Evolutionary conservation across 129 eudicot species (phyloP).

Genomic region (Helianthus annuus): DNA sequence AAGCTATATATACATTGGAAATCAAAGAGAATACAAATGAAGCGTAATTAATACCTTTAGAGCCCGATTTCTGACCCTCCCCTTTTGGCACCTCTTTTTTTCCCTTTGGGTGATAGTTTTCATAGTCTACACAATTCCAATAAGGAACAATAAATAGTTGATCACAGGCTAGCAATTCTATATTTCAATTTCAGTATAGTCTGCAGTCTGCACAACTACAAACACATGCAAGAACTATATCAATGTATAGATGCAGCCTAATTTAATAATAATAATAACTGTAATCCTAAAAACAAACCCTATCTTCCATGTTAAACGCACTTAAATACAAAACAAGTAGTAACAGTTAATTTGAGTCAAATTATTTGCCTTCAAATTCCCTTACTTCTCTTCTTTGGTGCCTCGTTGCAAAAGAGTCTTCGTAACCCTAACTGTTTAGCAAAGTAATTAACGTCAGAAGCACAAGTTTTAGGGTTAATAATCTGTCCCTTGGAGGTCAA

Average conservation of each 20-base stretch:
- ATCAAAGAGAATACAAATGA: background rate
- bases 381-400: conserved; percentile 53
- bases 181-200: background rate
- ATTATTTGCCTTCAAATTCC: background rate
- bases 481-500: conserved; percentile 40
- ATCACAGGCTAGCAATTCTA: background rate
- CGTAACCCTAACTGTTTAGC: conserved; percentile 32
- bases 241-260: background rate
- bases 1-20: background rate
- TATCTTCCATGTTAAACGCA: background rate
- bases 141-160: background rate
- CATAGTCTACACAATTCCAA: conserved; percentile 47
- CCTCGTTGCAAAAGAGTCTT: conserved; percentile 48
- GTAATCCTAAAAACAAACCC: no score
- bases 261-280: background rate
- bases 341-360: no score
- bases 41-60: conserved; percentile 42
- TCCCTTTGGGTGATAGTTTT: conserved; percentile 60
- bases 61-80: conserved; percentile 45
- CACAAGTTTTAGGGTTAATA: conserved; percentile 16
- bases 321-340: background rate
- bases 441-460: conserved; percentile 25
- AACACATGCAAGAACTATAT: background rate
- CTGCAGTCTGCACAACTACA: background rate
- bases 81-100: conserved; percentile 58